Evolutionary conservation across 345 rosid genomes (phyloP), one percentile per base, ranked within the genome.

Genomic region (Lepidium didymum): DNA sequence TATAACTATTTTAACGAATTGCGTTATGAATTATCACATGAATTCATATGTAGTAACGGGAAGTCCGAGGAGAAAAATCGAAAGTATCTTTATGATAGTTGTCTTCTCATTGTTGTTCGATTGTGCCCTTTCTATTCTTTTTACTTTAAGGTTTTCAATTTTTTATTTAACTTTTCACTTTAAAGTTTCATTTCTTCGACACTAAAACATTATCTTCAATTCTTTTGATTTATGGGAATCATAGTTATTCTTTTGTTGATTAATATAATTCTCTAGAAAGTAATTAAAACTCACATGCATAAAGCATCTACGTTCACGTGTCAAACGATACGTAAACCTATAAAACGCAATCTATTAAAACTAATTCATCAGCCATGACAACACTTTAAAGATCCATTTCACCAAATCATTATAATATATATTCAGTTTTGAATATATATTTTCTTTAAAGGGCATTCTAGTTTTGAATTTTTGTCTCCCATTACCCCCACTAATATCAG

Each of bases 41-140:
- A 49, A 49, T 19, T 50, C 52, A 21, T 25, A 62, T 7, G 14
- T 25, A 9, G 34, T 25, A 51, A 51, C 61, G 49, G 56, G 50
- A 67, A 67, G 72, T 43, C 68, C 68, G 55, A 73, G 62, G 72
- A 35, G 34, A 10, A 34, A 67, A 60, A 52, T 40, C 49, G 29
- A 67, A 74, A 74, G 73, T 60, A 36, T 67, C 73, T 67, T 60
- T 74, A 67, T 43, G 73, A 44, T 67, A 67, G 44, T 60, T 74
- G 77, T 74, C 77, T 52, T 74, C 73, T 74, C 62, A 60, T 67
- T 50, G 63, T 67, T 74, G 77, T 74, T 74, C 27, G 55, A 60
- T 67, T 60, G 60, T 65, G 71, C 61, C 57, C 47, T 57, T 55
- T 65, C 47, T 57, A 29, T 46, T 57, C 62, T 53, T 67, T 73